Percentiles rank a stretch among this genome's conserved stretches.
Conservation (phyloP, 306 rosid species). For the Luffa acutangula region DNA sequence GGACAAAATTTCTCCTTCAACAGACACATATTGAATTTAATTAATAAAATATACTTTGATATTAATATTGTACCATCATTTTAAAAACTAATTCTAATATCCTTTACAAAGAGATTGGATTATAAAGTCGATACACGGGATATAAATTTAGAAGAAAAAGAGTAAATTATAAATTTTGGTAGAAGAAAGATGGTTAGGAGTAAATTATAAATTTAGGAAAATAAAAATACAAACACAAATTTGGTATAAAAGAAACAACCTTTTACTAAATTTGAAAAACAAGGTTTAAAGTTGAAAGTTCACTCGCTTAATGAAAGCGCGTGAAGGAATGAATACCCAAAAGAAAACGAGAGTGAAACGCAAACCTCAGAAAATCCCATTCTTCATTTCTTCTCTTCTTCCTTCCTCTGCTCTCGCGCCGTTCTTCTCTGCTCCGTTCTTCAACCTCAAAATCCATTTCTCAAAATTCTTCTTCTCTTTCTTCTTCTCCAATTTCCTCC, state of each 20-base stretch:
- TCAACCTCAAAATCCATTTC: slow-evolving; percentile 4
- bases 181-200: too few species aligned
- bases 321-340: not conserved
- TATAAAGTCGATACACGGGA: not conserved
- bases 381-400: not conserved
- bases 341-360: not conserved
- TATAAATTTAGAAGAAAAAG: not conserved
- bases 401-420: not conserved
- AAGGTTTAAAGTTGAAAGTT: not conserved
- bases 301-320: not conserved
- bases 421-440: not conserved
- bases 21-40: too few species aligned
- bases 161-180: not conserved
- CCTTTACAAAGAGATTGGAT: too few species aligned
- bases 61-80: too few species aligned
- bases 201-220: not conserved
- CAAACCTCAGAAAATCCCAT: not conserved
- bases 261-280: not conserved
- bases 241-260: not conserved
- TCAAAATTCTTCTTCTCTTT: not conserved
- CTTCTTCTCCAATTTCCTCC: not conserved
- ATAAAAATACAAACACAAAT: not conserved
- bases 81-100: too few species aligned
- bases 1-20: too few species aligned
- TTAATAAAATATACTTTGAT: too few species aligned